These are phyloP conservation scores for Neurospora crassa DNA, from an alignment of 2,329 filamentous ascomycete genomes.

Conservation along the genomic window DNA sequence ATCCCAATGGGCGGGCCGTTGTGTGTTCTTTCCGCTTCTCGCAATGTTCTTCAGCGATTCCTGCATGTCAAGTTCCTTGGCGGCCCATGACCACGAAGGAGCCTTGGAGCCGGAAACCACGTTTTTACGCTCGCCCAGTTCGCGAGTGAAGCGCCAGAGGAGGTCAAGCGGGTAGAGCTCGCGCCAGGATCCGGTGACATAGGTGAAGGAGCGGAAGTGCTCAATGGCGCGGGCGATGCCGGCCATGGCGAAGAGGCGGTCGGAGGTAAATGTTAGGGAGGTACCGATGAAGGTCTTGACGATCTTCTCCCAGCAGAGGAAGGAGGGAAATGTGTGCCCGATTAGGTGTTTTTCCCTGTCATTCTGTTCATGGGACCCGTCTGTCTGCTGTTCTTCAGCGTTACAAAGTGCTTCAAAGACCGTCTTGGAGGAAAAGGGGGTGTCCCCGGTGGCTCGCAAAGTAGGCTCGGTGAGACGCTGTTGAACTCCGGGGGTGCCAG, in stretches of 20 bases:
- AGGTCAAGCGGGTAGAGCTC: conserved; percentile 3
- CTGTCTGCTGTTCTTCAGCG: neutral
- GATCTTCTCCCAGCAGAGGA: neutral
- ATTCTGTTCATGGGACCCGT: neutral
- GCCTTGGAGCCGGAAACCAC: neutral
- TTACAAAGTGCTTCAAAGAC: neutral
- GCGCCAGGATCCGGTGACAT: conserved; percentile 5
- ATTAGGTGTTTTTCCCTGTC: neutral
- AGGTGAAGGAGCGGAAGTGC: neutral
- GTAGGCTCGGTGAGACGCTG: neutral
- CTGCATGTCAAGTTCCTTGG: neutral
- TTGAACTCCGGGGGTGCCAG: neutral
- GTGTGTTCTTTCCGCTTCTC: neutral
- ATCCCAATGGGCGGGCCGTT: neutral
- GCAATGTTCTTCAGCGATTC: neutral
- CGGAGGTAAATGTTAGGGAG: neutral
- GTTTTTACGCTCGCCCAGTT: neutral
- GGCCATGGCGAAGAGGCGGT: conserved; percentile 5
- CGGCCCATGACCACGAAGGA: neutral
- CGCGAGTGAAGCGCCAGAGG: conserved; percentile 6
- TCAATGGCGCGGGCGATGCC: conserved; percentile 5
- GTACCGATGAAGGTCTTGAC: neutral
- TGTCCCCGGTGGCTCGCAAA: neutral
- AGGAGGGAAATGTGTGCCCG: neutral
- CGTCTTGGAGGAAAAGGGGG: neutral